These are phyloP conservation scores for Blastocladiella emersonii DNA, from an alignment of 371 early-diverging fungal species.

Conservation along the genomic window DNA sequence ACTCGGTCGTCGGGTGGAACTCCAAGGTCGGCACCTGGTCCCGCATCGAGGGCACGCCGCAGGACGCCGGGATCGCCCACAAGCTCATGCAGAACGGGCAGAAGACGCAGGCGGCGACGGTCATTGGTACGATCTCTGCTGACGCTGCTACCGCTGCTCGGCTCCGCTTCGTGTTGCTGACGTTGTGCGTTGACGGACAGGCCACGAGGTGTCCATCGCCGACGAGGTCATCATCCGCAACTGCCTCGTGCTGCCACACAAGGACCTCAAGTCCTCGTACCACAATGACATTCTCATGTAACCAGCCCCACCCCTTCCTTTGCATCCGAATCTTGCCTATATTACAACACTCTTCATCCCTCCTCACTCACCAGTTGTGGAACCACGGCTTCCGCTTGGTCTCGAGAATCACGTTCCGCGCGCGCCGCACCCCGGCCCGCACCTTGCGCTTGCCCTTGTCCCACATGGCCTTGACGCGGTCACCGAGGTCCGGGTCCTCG, in stretches of 20 bases:
- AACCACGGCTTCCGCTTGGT: constrained; percentile 4
- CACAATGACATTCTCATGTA: constrained; percentile 92
- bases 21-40: constrained; percentile 85
- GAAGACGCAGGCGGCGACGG: constrained; percentile 80
- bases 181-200: constrained; percentile 11
- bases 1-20: constrained; percentile 93
- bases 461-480: neutral
- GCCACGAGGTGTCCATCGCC: constrained; percentile 74
- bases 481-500: neutral
- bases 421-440: neutral
- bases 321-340: too few relatives aligned
- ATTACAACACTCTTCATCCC: neutral
- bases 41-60: constrained; percentile 79
- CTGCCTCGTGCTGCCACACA: constrained; percentile 93
- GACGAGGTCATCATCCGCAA: constrained; percentile 87
- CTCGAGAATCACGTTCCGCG: neutral
- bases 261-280: constrained; percentile 76
- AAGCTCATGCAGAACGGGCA: constrained; percentile 55
- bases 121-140: constrained; percentile 37
- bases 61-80: constrained; percentile 22
- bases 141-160: too few relatives aligned
- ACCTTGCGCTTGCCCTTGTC: neutral
- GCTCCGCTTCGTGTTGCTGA: too few relatives aligned
- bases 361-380: neutral
- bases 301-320: neutral